These are phyloP conservation scores for Parastagonospora nodorum DNA, from an alignment of 2,329 filamentous ascomycete species.

Conservation along the genomic window DNA sequence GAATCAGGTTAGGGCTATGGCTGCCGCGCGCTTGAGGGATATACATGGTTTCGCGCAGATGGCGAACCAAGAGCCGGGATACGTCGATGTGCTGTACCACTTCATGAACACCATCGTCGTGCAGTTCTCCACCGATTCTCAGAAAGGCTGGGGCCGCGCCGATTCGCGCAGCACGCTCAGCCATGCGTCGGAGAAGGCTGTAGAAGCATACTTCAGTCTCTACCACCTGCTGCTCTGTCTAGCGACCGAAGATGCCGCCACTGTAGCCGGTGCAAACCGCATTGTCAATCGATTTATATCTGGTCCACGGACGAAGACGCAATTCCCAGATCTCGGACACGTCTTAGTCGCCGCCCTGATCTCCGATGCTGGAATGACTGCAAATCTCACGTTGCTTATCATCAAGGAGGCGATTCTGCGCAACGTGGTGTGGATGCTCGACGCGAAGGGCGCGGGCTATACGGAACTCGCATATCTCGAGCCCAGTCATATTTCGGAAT, in stretches of 20 bases:
- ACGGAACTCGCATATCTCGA: conserved; percentile 57
- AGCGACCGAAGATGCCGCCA: conserved; percentile 43
- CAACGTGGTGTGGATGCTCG: conserved; percentile 60
- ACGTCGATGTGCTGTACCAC: conserved; percentile 48
- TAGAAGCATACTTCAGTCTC: conserved; percentile 59
- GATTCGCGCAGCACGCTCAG: conserved; percentile 48
- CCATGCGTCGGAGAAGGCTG: conserved; percentile 59
- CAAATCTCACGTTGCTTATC: conserved; percentile 48
- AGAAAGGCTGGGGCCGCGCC: conserved; percentile 12
- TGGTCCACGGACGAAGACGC: conserved; percentile 49
- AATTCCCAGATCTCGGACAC: conserved; percentile 56
- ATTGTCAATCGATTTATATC: conserved; percentile 47
- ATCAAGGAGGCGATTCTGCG: conserved; percentile 57
- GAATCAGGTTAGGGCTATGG: conserved; percentile 41
- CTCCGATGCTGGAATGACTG: conserved; percentile 50
- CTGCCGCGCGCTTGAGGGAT: conserved; percentile 24
- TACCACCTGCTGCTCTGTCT: conserved; percentile 59
- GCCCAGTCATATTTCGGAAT: conserved; percentile 47
- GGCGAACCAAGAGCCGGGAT: conserved; percentile 12
- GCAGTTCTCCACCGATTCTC: conserved; percentile 49
- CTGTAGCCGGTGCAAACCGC: conserved; percentile 50
- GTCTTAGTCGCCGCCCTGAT: conserved; percentile 56
- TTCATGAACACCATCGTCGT: conserved; percentile 61
- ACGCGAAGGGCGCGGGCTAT: conserved; percentile 40
- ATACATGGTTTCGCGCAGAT: conserved; percentile 35